Percentiles rank a stretch among this genome's conserved stretches.
phyloP scores from a whole-genome alignment of 805 yeast species.

The Candida alai region DNA sequence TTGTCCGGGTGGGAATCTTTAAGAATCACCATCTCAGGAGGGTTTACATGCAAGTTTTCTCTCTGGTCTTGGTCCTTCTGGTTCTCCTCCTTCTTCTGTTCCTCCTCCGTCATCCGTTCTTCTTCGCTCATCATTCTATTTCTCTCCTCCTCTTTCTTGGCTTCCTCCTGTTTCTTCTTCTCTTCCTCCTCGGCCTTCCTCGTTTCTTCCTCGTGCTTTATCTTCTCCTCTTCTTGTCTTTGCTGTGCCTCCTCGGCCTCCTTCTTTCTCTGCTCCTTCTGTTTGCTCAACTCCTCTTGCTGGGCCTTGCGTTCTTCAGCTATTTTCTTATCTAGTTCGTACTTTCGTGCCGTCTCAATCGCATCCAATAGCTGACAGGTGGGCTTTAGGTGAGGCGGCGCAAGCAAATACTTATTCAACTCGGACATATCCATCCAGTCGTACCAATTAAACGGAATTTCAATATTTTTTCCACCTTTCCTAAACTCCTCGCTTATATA shows the following conservation, averaged over 20 bases:
- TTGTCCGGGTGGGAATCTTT: too few species aligned
- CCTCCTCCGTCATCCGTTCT: constrained; percentile 4
- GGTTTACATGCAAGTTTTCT: neutral
- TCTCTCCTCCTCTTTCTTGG: constrained; percentile 6
- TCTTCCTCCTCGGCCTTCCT: constrained; percentile 10
- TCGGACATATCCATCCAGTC: constrained; percentile 51
- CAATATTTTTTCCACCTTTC: constrained; percentile 2
- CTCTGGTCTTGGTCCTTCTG: neutral
- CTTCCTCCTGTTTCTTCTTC: constrained; percentile 9
- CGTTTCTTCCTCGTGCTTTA: constrained; percentile 8
- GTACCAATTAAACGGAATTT: constrained; percentile 49
- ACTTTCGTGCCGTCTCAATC: constrained; percentile 9
- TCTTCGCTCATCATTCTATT: neutral
- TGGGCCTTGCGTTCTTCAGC: constrained; percentile 6
- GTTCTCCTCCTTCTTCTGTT: constrained; percentile 3
- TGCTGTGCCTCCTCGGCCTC: constrained; percentile 5
- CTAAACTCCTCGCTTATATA: constrained; percentile 10
- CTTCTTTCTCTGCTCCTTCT: constrained; percentile 8
- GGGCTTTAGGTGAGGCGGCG: constrained; percentile 25
- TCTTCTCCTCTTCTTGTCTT: constrained; percentile 8
- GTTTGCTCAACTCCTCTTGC: constrained; percentile 9
- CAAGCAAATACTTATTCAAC: constrained; percentile 29
- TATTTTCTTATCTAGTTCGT: constrained; percentile 6
- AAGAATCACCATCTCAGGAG: too few species aligned
- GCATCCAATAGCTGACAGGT: constrained; percentile 44